Evolutionary conservation across 2,329 filamentous ascomycete genomes (phyloP).

Genomic region (Trichophyton equinum): DNA sequence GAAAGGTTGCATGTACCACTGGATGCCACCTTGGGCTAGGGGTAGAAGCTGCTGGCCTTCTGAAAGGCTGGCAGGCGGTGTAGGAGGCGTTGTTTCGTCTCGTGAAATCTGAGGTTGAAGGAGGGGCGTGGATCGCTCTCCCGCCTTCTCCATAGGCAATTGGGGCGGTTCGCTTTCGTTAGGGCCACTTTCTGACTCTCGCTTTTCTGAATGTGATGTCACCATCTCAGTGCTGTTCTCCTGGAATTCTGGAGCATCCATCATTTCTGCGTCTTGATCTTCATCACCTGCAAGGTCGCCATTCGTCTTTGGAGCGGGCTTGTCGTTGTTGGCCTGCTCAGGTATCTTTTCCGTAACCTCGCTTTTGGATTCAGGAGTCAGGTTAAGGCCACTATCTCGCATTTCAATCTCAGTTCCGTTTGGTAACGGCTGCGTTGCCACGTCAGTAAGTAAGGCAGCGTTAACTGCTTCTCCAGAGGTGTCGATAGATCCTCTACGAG

Average conservation of each 20-base stretch:
- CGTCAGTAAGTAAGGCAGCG: neutral
- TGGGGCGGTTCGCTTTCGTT: constrained; percentile 2
- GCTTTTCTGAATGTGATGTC: neutral
- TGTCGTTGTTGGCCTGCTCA: neutral
- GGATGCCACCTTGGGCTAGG: constrained; percentile 61
- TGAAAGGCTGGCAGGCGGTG: constrained; percentile 30
- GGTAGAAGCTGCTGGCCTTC: constrained; percentile 33
- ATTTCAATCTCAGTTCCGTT: neutral
- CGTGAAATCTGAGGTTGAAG: constrained; percentile 32
- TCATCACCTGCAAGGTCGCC: neutral
- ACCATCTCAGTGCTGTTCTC: neutral
- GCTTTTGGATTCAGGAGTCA: neutral
- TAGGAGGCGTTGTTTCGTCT: constrained; percentile 29
- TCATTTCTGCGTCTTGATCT: neutral
- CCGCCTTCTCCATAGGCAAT: constrained; percentile 1
- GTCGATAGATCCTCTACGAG: constrained; percentile 30
- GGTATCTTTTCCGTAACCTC: neutral
- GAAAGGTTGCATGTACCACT: constrained; percentile 78
- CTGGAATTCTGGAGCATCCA: neutral
- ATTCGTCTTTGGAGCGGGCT: neutral
- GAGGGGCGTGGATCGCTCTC: no score
- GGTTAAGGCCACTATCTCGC: neutral
- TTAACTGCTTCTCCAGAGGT: neutral
- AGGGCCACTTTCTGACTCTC: neutral
- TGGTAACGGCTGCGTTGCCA: neutral